These are phyloP conservation scores for Umbelopsis ramanniana DNA, from an alignment of 192 early-diverging fungal species.

Conservation along the genomic window DNA sequence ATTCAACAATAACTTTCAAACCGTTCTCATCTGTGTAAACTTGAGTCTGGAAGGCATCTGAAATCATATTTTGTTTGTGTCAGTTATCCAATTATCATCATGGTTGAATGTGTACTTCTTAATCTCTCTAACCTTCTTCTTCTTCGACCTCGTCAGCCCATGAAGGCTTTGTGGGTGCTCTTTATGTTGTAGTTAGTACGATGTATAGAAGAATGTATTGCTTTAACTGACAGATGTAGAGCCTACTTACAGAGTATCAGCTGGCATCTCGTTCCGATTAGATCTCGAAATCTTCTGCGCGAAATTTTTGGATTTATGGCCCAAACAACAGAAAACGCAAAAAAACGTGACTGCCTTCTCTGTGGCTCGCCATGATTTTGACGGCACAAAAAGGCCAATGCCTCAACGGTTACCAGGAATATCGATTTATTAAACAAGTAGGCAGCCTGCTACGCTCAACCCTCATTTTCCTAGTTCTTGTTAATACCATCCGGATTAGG, in stretches of 20 bases:
- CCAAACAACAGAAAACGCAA: slow-evolving; percentile 1
- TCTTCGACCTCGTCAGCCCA: slow-evolving; percentile 84
- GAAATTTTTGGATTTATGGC: slow-evolving; percentile 12
- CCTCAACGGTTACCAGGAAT: too few relatives aligned
- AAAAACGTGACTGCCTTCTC: slow-evolving; percentile 13
- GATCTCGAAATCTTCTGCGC: slow-evolving; percentile 15
- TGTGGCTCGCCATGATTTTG: too few relatives aligned
- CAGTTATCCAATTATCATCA: not conserved
- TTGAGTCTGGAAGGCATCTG: slow-evolving; percentile 42
- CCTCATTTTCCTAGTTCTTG: too few relatives aligned
- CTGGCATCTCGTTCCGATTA: slow-evolving; percentile 22
- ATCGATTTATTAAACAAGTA: too few relatives aligned
- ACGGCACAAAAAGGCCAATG: too few relatives aligned
- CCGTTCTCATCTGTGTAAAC: slow-evolving; percentile 75
- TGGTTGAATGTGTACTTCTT: not conserved
- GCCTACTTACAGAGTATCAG: slow-evolving; percentile 9
- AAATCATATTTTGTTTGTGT: not conserved
- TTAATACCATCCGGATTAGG: too few relatives aligned
- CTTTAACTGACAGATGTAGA: not conserved
- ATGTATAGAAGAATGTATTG: not conserved
- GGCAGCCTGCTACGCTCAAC: too few relatives aligned
- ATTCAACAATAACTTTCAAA: slow-evolving; percentile 81
- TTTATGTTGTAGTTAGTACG: not conserved
- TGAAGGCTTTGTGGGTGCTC: slow-evolving; percentile 52
- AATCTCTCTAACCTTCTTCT: slow-evolving; percentile 47